A percentile compares a stretch with the other conserved stretches of the same genome.
These are phyloP conservation scores for Triticum timopheevii DNA, from an alignment of 176 grass and related monocot genomes.

Conservation along the genomic window DNA sequence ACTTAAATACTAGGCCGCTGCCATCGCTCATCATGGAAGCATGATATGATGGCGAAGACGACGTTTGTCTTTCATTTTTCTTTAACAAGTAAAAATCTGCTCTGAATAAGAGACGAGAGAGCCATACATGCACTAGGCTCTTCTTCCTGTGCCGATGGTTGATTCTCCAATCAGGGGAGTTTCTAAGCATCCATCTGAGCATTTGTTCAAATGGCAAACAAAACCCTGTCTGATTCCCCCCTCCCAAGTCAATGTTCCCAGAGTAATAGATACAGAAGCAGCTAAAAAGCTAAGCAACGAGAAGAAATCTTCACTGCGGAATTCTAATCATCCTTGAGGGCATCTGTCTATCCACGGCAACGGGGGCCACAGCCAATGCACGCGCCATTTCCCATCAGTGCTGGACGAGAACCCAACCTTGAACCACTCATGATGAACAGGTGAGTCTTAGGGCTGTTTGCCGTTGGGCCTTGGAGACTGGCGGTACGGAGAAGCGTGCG, in stretches of 20 bases:
- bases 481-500: constrained; percentile 73
- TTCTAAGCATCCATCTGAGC: constrained; percentile 7
- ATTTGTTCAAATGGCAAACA: constrained; percentile 17
- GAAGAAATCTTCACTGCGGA: not conserved
- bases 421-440: too few relatives aligned
- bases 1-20: constrained; percentile 20
- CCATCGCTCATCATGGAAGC: constrained; percentile 31
- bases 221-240: constrained; percentile 32
- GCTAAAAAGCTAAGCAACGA: constrained; percentile 24
- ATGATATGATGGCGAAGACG: constrained; percentile 9
- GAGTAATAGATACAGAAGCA: constrained; percentile 8
- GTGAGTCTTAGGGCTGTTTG: constrained; percentile 36
- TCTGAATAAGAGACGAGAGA: not conserved
- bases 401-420: too few relatives aligned
- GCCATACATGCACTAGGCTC: not conserved
- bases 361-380: too few relatives aligned
- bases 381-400: too few relatives aligned
- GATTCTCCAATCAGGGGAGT: not conserved
- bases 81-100: not conserved
- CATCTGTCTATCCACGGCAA: too few relatives aligned
- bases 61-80: not conserved
- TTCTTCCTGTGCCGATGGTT: not conserved
- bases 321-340: constrained; percentile 1
- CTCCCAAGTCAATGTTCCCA: constrained; percentile 23
- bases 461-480: constrained; percentile 73